These are phyloP conservation scores for Sporothrix curviconia DNA, from an alignment of 2,329 filamentous ascomycete species.

Conservation along the genomic window DNA sequence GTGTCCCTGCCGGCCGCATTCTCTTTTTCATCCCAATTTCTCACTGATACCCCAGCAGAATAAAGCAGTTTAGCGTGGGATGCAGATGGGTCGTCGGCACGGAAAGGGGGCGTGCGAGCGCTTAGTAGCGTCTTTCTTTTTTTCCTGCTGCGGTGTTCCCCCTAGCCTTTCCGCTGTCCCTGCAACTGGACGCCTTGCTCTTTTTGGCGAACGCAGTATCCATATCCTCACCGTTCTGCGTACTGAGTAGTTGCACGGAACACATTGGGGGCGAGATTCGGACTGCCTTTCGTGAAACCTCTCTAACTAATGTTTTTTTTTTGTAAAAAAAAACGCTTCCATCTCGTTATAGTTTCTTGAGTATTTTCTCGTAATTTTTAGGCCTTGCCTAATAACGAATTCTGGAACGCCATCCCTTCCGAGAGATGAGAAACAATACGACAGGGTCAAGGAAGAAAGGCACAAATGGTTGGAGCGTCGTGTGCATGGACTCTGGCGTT, in stretches of 20 bases:
- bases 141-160: not conserved
- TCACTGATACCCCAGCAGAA: not conserved
- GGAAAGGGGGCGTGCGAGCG: constrained; percentile 12
- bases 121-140: constrained; percentile 10
- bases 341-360: not conserved
- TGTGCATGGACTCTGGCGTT: constrained; percentile 4
- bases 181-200: too few species aligned
- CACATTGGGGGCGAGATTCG: not conserved
- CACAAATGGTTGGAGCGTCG: not conserved
- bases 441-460: not conserved
- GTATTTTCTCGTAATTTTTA: not conserved
- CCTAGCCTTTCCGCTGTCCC: not conserved
- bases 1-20: not conserved
- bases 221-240: not conserved
- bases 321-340: too few species aligned
- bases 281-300: not conserved
- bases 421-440: not conserved
- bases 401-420: not conserved
- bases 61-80: constrained; percentile 12
- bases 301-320: not conserved
- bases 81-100: constrained; percentile 10
- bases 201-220: too few species aligned
- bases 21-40: constrained; percentile 9
- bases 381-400: not conserved
- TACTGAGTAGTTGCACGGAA: constrained; percentile 9